Percentiles rank a stretch among this genome's conserved stretches.
These are phyloP conservation scores for Monosporascus sp. DNA, from an alignment of 2,329 filamentous ascomycete species.

Conservation along the genomic window DNA sequence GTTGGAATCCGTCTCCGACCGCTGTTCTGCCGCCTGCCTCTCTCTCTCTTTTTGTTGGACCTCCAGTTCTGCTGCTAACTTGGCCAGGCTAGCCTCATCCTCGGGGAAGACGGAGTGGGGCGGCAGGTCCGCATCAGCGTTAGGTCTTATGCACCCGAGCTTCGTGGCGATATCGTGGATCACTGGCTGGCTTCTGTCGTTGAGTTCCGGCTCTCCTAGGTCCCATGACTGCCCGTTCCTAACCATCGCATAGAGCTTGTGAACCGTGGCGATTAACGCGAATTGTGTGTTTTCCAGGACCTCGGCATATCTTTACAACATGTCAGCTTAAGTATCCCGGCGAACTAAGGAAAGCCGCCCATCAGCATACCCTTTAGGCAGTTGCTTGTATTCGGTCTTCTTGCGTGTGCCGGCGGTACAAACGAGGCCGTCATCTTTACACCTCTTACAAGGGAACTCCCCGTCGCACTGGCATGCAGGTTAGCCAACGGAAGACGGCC, in stretches of 20 bases:
- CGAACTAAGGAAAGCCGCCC: too few species aligned
- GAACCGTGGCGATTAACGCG: slow-evolving; percentile 58
- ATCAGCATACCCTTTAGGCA: slow-evolving; percentile 52
- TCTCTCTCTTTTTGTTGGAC: slow-evolving; percentile 39
- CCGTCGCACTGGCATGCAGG: slow-evolving; percentile 50
- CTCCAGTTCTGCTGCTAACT: slow-evolving; percentile 52
- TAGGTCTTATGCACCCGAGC: slow-evolving; percentile 59
- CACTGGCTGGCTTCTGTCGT: slow-evolving; percentile 57
- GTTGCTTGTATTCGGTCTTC: slow-evolving; percentile 65
- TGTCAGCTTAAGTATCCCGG: slow-evolving; percentile 5
- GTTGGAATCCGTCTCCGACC: slow-evolving; percentile 31
- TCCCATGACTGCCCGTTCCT: slow-evolving; percentile 55
- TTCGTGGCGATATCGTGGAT: slow-evolving; percentile 62
- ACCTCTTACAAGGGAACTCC: slow-evolving; percentile 62
- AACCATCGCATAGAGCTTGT: slow-evolving; percentile 63
- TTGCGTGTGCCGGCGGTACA: slow-evolving; percentile 60
- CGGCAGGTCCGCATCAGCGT: slow-evolving; percentile 55
- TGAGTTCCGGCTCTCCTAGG: slow-evolving; percentile 58
- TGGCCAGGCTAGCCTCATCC: slow-evolving; percentile 52
- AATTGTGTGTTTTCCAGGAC: slow-evolving; percentile 63
- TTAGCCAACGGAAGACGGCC: not conserved
- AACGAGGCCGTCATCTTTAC: slow-evolving; percentile 60
- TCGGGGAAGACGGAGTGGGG: slow-evolving; percentile 57
- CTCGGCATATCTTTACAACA: slow-evolving; percentile 50
- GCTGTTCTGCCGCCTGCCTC: slow-evolving; percentile 24